phyloP scores from a whole-genome alignment of 2,329 filamentous ascomycete species.

The Colletotrichum sp. region DNA sequence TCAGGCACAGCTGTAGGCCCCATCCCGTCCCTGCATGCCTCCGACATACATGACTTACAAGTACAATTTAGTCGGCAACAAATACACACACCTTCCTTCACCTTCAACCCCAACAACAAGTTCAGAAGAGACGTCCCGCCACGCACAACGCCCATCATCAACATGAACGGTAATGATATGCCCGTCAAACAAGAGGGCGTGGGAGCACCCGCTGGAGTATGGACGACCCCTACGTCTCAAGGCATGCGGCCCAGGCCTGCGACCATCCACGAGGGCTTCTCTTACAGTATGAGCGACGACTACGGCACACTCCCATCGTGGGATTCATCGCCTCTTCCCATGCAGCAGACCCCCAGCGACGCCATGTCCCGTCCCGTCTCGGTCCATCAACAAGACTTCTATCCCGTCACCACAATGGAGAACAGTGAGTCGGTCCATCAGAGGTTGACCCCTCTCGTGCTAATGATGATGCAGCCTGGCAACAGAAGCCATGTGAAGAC shows the following conservation, averaged over 20 bases:
- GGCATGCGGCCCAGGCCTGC: slow-evolving; percentile 57
- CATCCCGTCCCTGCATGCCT: slow-evolving; percentile 22
- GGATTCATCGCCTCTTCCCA: slow-evolving; percentile 59
- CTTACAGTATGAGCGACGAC: slow-evolving; percentile 61
- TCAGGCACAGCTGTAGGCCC: slow-evolving; percentile 57
- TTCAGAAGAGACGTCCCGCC: slow-evolving; percentile 49
- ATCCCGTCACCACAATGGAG: slow-evolving; percentile 53
- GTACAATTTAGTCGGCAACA: slow-evolving; percentile 50
- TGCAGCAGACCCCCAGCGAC: slow-evolving; percentile 56
- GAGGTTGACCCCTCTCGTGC: neutral
- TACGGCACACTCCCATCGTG: slow-evolving; percentile 59
- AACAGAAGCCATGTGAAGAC: slow-evolving; percentile 62
- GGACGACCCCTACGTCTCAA: slow-evolving; percentile 60
- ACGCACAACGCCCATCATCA: slow-evolving; percentile 46
- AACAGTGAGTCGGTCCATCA: slow-evolving; percentile 45
- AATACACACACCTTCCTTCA: slow-evolving; percentile 54
- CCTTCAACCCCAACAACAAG: slow-evolving; percentile 52
- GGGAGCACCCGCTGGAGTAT: slow-evolving; percentile 50
- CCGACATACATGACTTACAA: slow-evolving; percentile 35
- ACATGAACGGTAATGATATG: slow-evolving; percentile 58
- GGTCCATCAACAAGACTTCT: slow-evolving; percentile 61
- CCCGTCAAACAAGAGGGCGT: slow-evolving; percentile 52
- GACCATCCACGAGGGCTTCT: slow-evolving; percentile 66
- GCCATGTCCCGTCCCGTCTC: slow-evolving; percentile 59
- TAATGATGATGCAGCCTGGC: slow-evolving; percentile 38